Evolutionary conservation across 164 flowering plant genomes (phyloP).

Genomic region (Paratinospora sagittata): DNA sequence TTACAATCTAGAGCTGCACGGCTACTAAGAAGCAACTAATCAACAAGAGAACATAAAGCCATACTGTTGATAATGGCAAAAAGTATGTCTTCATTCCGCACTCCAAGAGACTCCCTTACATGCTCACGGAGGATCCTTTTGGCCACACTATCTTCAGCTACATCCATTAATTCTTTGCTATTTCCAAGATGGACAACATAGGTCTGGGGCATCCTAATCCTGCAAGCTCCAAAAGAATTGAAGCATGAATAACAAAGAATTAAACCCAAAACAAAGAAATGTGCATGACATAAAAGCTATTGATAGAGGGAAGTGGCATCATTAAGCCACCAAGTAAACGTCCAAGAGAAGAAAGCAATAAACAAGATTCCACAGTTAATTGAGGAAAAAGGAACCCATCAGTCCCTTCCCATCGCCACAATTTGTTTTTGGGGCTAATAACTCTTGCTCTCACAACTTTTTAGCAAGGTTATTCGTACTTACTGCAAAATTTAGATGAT

Average conservation of each 20-base stretch:
- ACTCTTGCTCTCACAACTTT: too few species aligned
- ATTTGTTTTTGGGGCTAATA: too few species aligned
- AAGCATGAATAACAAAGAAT: neutral
- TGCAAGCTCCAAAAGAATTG: conserved; percentile 23
- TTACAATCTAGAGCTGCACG: neutral
- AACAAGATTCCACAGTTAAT: neutral
- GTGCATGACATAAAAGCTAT: neutral
- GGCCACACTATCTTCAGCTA: conserved; percentile 87
- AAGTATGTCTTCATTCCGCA: conserved; percentile 75
- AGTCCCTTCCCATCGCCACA: too few species aligned
- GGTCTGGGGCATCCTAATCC: conserved; percentile 90
- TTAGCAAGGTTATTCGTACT: too few species aligned
- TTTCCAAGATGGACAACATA: conserved; percentile 97
- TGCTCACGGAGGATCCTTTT: conserved; percentile 86
- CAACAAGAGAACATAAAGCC: conserved; percentile 16
- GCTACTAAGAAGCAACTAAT: neutral
- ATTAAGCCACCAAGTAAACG: neutral
- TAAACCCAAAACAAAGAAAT: neutral
- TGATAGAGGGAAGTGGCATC: neutral
- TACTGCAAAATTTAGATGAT: too few species aligned
- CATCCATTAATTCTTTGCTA: conserved; percentile 92
- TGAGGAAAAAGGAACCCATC: neutral
- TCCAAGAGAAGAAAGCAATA: neutral
- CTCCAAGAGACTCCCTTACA: conserved; percentile 85
- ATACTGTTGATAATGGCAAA: conserved; percentile 93